Conservation (phyloP, 1,139 yeast genomes). For the Saccharomycopsis phalli region DNA sequence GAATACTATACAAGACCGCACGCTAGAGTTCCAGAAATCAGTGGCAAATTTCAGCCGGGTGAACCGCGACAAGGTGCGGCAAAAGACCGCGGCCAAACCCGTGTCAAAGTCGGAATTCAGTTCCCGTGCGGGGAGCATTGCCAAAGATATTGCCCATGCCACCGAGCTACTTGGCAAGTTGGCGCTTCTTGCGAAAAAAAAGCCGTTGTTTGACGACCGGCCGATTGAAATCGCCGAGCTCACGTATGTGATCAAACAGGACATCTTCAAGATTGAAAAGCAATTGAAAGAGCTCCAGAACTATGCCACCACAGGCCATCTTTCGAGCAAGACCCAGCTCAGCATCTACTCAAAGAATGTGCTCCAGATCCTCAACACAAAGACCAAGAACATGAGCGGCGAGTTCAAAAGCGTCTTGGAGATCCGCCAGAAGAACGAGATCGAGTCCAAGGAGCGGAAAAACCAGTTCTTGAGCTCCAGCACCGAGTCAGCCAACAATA, state of each 20-base stretch:
- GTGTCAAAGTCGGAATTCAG: constrained; percentile 61
- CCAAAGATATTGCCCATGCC: constrained; percentile 83
- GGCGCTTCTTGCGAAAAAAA: constrained; percentile 77
- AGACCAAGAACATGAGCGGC: constrained; percentile 86
- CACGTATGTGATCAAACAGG: constrained; percentile 88
- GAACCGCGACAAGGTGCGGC: constrained; percentile 30
- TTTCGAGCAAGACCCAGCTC: constrained; percentile 44
- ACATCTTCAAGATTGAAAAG: constrained; percentile 78
- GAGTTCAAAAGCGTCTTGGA: constrained; percentile 85
- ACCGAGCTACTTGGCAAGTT: constrained; percentile 75
- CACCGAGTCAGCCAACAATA: constrained; percentile 23
- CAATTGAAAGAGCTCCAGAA: constrained; percentile 58
- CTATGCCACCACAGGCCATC: constrained; percentile 39
- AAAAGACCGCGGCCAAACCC: constrained; percentile 5
- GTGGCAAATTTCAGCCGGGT: constrained; percentile 60
- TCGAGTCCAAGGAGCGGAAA: constrained; percentile 71
- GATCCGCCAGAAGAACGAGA: constrained; percentile 75
- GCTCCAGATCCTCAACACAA: constrained; percentile 74
- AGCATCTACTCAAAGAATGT: constrained; percentile 77
- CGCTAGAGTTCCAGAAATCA: constrained; percentile 80
- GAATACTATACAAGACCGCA: constrained; percentile 55
- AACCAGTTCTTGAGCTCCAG: constrained; percentile 59
- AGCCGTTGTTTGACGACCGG: constrained; percentile 90
- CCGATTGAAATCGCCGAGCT: constrained; percentile 91
- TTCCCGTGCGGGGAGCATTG: constrained; percentile 71